Percentiles rank a stretch among this genome's conserved stretches.
Evolutionary conservation across 1,284 basidiomycete species (phyloP).

Genomic region (Trichosporon sp.): DNA sequence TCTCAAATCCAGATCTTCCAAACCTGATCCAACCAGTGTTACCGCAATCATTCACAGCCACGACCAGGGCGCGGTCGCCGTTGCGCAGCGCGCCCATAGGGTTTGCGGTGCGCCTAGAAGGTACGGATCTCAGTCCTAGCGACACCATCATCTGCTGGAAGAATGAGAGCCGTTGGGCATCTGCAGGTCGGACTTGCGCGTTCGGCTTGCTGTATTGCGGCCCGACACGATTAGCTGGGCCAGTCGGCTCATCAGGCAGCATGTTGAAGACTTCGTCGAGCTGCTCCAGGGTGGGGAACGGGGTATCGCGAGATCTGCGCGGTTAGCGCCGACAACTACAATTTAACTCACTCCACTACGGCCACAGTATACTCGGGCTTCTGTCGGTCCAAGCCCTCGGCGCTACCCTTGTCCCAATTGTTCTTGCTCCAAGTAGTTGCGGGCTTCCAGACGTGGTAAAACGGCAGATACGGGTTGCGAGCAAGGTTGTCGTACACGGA

Average conservation of each 20-base stretch:
- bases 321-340: not conserved
- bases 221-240: slow-evolving; percentile 49
- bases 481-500: slow-evolving; percentile 39
- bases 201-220: slow-evolving; percentile 41
- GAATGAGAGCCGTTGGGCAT: not conserved
- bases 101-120: slow-evolving; percentile 10
- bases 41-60: slow-evolving; percentile 88
- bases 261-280: slow-evolving; percentile 48
- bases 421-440: slow-evolving; percentile 65
- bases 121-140: not conserved
- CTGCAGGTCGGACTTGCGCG: slow-evolving; percentile 13
- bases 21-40: slow-evolving; percentile 88
- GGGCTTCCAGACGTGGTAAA: slow-evolving; percentile 93
- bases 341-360: slow-evolving; percentile 71
- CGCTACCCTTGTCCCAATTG: slow-evolving; percentile 53
- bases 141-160: not conserved
- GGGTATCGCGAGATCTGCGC: slow-evolving; percentile 46
- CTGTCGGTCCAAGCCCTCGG: slow-evolving; percentile 60
- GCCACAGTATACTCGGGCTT: slow-evolving; percentile 85
- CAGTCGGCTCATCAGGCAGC: slow-evolving; percentile 46
- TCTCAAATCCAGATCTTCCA: slow-evolving; percentile 79
- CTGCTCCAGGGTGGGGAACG: slow-evolving; percentile 49
- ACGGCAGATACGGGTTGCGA: slow-evolving; percentile 73
- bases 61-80: slow-evolving; percentile 79
- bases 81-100: slow-evolving; percentile 75